Evolutionary conservation across 2,329 filamentous ascomycete species (phyloP).

Genomic region (Ophiocordyceps sinensis): DNA sequence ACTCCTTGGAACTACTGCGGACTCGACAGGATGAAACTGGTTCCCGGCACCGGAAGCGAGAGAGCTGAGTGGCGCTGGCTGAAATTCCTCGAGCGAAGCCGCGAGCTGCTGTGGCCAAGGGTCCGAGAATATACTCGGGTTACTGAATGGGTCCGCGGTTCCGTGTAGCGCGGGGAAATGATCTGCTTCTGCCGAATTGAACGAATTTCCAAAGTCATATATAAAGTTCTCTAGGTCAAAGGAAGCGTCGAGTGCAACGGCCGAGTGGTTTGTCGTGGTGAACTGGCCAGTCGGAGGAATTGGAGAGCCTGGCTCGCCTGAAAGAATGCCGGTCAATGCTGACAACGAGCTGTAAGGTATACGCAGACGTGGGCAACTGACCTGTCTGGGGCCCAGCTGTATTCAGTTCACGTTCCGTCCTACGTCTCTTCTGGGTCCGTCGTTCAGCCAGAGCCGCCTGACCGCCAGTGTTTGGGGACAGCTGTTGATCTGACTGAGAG

Average conservation of each 20-base stretch:
- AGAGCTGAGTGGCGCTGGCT: too few relatives aligned
- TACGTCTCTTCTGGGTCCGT: slow-evolving; percentile 22
- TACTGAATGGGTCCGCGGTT: too few relatives aligned
- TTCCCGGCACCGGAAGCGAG: too few relatives aligned
- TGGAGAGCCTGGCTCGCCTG: slow-evolving; percentile 14
- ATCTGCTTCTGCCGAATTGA: too few relatives aligned
- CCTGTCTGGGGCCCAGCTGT: slow-evolving; percentile 20
- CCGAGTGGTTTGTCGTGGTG: slow-evolving; percentile 11
- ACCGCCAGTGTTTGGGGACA: slow-evolving; percentile 2
- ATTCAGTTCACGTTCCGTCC: slow-evolving; percentile 18
- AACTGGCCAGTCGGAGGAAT: slow-evolving; percentile 10
- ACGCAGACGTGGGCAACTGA: slow-evolving; percentile 13
- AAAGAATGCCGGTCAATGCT: slow-evolving; percentile 4
- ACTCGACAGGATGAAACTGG: too few relatives aligned
- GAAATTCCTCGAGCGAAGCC: too few relatives aligned
- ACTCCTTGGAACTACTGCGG: too few relatives aligned
- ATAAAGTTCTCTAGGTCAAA: slow-evolving; percentile 13
- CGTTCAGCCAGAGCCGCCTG: slow-evolving; percentile 7
- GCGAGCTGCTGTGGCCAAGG: too few relatives aligned
- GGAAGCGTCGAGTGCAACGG: slow-evolving; percentile 14
- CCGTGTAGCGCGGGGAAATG: too few relatives aligned
- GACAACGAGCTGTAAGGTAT: slow-evolving; percentile 6
- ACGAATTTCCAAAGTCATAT: too few relatives aligned
- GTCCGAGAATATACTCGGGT: too few relatives aligned
- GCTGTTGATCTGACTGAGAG: background rate